These are phyloP conservation scores for Plasmodium malariae DNA, from an alignment of 169 alveolate species.

Conservation along the genomic window DNA sequence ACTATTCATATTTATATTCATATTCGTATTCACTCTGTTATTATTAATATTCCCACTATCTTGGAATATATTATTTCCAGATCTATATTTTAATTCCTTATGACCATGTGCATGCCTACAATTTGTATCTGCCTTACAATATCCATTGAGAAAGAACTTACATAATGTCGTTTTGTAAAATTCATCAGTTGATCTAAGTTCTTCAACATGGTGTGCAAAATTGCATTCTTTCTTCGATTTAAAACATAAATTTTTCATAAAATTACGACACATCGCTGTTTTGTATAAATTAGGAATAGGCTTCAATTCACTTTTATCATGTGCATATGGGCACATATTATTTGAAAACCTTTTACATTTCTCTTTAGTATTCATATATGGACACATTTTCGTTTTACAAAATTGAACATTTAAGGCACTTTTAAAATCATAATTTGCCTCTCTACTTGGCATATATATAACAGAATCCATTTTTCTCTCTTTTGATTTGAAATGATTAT, in stretches of 20 bases:
- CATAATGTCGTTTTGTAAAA: conserved; percentile 77
- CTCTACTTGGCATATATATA: conserved; percentile 28
- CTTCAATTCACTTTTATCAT: conserved; percentile 74
- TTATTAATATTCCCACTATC: conserved; percentile 3
- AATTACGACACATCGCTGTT: conserved; percentile 78
- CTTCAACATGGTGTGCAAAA: conserved; percentile 77
- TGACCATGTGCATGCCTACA: conserved; percentile 78
- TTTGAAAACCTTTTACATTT: conserved; percentile 76
- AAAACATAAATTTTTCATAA: conserved; percentile 70
- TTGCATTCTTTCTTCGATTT: conserved; percentile 73
- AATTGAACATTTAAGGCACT: conserved; percentile 74
- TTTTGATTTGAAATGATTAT: conserved; percentile 25
- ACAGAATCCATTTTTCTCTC: conserved; percentile 31
- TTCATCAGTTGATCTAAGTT: conserved; percentile 76
- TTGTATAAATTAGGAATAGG: conserved; percentile 77
- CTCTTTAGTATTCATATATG: conserved; percentile 77
- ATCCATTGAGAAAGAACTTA: conserved; percentile 73
- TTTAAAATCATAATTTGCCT: conserved; percentile 72
- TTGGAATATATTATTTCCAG: not conserved
- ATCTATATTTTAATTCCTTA: conserved; percentile 64
- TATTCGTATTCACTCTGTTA: not conserved
- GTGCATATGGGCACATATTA: conserved; percentile 78
- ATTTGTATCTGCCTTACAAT: conserved; percentile 73
- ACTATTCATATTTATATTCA: not conserved
- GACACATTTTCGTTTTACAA: conserved; percentile 77